Evolutionary conservation across 1,284 basidiomycete genomes (phyloP), one percentile per base, ranked within the genome.

Genomic region (Wolfiporia cocos): DNA sequence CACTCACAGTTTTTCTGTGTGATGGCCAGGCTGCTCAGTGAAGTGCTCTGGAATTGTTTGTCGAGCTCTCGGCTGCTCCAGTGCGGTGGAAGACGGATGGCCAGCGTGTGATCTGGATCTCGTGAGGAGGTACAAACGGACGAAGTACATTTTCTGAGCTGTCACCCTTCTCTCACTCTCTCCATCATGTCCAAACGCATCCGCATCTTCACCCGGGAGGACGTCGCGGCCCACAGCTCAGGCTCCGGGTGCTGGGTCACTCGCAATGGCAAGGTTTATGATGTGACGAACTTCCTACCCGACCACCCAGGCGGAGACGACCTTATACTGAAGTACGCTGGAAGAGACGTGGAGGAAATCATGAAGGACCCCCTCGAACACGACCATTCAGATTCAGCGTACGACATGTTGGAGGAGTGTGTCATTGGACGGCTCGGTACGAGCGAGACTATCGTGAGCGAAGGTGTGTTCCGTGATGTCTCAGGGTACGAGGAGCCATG

Each of bases 381-480:
- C 64, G 83, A 85, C n/a, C 96, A 99, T 64, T 94, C 92, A 2
- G 82, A 90, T 20, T 79, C 86, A 4, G 96, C 95, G 0, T 99
- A 91, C 61, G 86, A 88, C 34, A 89, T 99, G 80, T 63, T 99
- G 56, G 79, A 87, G 21, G 93, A 96, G 61, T 92, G 89, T 61
- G 51, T 78, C 42, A 75, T 96, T 57, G 93, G 93, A 20, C 76
- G 82, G 50, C 56, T 96, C 37, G 91, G 90, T 4, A 74, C 72
- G 1, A 80, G 78, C n/a, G 84, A 87, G 55, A 78, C 68, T 30
- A 78, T 82, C 28, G 84, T 94, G 39, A 75, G 77, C 46, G 89
- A 94, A 33, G 81, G 88, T 89, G 52, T 49, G 81, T 71, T 35
- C 33, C 17, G 17, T 18, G 12, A 4, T 22, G 11, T 12, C 15